A percentile compares a stretch with the other conserved stretches of the same genome.
These are phyloP conservation scores for Zhuliangozyma blackwelliae DNA, from an alignment of 1,139 yeast species.

Conservation along the genomic window DNA sequence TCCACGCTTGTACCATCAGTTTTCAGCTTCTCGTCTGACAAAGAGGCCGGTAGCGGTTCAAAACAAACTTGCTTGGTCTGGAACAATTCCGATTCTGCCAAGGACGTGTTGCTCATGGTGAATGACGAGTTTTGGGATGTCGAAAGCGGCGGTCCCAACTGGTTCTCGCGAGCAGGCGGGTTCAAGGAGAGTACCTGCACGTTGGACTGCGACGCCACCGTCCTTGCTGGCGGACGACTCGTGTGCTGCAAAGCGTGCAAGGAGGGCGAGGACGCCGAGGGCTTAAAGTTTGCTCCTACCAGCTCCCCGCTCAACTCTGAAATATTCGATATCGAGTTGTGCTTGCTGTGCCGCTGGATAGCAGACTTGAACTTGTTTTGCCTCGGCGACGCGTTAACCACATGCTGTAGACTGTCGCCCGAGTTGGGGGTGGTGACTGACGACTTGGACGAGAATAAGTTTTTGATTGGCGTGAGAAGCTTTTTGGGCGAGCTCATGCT, in stretches of 20 bases:
- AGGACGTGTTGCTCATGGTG: slow-evolving; percentile 8
- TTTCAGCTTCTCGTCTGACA: not conserved
- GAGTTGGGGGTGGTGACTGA: slow-evolving; percentile 10
- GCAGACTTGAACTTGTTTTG: slow-evolving; percentile 1
- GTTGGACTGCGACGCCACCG: not conserved
- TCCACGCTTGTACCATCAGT: slow-evolving; percentile 1
- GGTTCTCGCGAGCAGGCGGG: not conserved
- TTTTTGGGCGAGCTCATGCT: slow-evolving; percentile 38
- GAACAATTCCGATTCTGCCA: slow-evolving; percentile 13
- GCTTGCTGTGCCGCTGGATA: slow-evolving; percentile 5
- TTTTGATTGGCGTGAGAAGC: slow-evolving; percentile 39
- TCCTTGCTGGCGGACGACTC: not conserved
- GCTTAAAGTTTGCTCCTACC: not conserved
- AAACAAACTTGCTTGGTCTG: slow-evolving; percentile 17
- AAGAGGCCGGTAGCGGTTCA: slow-evolving; percentile 5
- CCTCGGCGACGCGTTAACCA: slow-evolving; percentile 5
- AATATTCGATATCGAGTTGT: slow-evolving; percentile 1
- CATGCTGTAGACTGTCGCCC: slow-evolving; percentile 6
- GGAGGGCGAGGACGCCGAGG: slow-evolving; percentile 4
- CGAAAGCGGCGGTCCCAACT: slow-evolving; percentile 12
- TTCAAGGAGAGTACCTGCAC: not conserved
- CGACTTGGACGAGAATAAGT: slow-evolving; percentile 24
- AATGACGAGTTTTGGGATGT: slow-evolving; percentile 4
- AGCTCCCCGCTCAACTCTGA: too few relatives aligned
- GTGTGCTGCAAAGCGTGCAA: not conserved